A percentile compares a stretch with the other conserved stretches of the same genome.
These are phyloP conservation scores for Termitomyces sp. DNA, from an alignment of 768 basidiomycete genomes.

Conservation along the genomic window DNA sequence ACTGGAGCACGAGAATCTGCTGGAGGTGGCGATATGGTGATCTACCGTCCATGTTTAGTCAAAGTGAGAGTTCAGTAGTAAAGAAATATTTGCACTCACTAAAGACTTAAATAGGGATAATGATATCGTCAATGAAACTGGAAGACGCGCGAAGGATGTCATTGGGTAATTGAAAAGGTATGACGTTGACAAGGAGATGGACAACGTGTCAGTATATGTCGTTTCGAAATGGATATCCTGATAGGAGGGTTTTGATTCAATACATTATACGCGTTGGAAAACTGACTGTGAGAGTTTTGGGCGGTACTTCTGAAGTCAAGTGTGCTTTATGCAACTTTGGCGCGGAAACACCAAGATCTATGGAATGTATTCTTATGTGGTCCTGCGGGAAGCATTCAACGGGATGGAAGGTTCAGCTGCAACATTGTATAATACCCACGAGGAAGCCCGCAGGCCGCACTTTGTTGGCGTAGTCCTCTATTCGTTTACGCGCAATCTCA, in stretches of 20 bases:
- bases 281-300: conserved; percentile 26
- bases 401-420: neutral
- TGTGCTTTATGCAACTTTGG: conserved; percentile 74
- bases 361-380: conserved; percentile 78
- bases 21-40: conserved; percentile 59
- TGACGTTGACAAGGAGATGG: conserved; percentile 78
- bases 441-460: conserved; percentile 67
- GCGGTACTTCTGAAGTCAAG: conserved; percentile 30
- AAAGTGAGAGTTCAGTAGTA: neutral
- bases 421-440: conserved; percentile 42
- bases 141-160: conserved; percentile 76
- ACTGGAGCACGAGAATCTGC: conserved; percentile 49
- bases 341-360: conserved; percentile 77
- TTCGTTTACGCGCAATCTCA: conserved; percentile 71
- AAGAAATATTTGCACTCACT: conserved; percentile 30
- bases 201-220: conserved; percentile 77
- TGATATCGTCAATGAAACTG: conserved; percentile 76
- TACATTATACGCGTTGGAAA: neutral
- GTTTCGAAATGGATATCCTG: conserved; percentile 83
- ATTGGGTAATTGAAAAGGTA: conserved; percentile 84
- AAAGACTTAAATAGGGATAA: conserved; percentile 68
- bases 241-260: conserved; percentile 2
- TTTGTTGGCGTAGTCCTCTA: conserved; percentile 80
- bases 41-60: conserved; percentile 30
- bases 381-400: conserved; percentile 44